Base-by-base conservation (phyloP, 805 yeast species). In the Teunomyces cretensis region DNA sequence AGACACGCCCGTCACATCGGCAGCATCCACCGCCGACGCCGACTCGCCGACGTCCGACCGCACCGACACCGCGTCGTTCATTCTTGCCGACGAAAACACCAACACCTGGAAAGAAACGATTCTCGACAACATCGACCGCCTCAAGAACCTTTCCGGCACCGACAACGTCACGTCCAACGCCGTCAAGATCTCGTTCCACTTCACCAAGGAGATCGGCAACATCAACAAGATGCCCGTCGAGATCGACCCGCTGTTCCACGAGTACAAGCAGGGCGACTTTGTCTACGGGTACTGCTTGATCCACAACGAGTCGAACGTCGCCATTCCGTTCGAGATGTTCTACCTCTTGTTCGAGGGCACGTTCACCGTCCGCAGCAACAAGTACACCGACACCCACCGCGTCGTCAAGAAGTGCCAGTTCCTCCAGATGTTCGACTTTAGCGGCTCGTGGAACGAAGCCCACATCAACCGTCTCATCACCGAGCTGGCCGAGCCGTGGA, bases 181-280 rank as follows among this genome's bases (percentile, higher is more conserved):
- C 3, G 50, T 70, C 5, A 52, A 62, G 13, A 57, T 70, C 12
- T 44, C 57, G 3, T 50, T 67, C 15, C 53, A 52, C 30, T 70
- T 68, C 50, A 71, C 74, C 3, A 62, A 64, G 39, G 65, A 67
- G 9, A 60, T 68, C 13, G 64, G 72, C 17, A 52, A 58, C 33
- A 22, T 50, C 2, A 67, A 67, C 5, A 49, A 54, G 41, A 43
- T 31, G 1, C 70, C 70, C 4, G 60, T 52, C 27, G 47, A 52
- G 19, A 61, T 70, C 5, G 66, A 68, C 43, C 62, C 65, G 6
- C 59, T 62, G 45, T 45, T 56, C 17, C 60, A 51, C 49, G 87
- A 82, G 57, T 85, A 78, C 56, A 78, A 78, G 14, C 82, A 84
- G 9, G 88, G 88, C n/a, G 90, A 84, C 56, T 70, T 71, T 15